A percentile compares a stretch with the other conserved stretches of the same genome.
Evolutionary conservation across 441 rosid genomes (phyloP).

Genomic region (Arabidopsis lyrata): DNA sequence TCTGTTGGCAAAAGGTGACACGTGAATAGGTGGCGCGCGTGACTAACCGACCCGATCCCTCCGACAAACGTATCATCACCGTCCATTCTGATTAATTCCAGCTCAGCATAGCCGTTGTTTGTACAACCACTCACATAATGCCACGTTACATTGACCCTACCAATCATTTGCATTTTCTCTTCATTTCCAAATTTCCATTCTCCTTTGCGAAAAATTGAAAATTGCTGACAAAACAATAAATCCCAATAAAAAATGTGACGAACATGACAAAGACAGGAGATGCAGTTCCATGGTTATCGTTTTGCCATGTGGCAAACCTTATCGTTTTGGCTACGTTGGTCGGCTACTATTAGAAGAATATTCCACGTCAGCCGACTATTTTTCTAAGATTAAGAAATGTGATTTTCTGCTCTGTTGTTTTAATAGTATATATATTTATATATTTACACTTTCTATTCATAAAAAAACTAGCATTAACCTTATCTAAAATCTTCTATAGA

Average conservation of each 20-base stretch:
- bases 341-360: conserved; percentile 31
- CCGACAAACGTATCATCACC: conserved; percentile 29
- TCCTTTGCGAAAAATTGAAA: background rate
- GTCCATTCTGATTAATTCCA: conserved; percentile 18
- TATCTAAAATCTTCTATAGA: background rate
- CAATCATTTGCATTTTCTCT: conserved; percentile 32
- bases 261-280: conserved; percentile 1
- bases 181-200: conserved; percentile 16
- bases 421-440: background rate
- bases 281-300: conserved; percentile 2
- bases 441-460: conserved; percentile 3
- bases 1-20: conserved; percentile 11
- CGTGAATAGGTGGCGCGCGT: conserved; percentile 34
- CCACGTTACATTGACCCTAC: background rate
- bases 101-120: conserved; percentile 8
- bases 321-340: conserved; percentile 41
- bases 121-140: conserved; percentile 20
- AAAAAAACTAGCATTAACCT: background rate
- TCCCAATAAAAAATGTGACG: background rate
- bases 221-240: conserved; percentile 5
- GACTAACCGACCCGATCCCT: conserved; percentile 16
- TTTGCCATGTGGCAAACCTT: conserved; percentile 30
- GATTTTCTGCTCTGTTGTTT: background rate
- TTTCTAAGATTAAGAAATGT: background rate
- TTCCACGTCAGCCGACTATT: conserved; percentile 23